Evolutionary conservation across 148 eudicot genomes (phyloP).

Genomic region (Polygonum aviculare): DNA sequence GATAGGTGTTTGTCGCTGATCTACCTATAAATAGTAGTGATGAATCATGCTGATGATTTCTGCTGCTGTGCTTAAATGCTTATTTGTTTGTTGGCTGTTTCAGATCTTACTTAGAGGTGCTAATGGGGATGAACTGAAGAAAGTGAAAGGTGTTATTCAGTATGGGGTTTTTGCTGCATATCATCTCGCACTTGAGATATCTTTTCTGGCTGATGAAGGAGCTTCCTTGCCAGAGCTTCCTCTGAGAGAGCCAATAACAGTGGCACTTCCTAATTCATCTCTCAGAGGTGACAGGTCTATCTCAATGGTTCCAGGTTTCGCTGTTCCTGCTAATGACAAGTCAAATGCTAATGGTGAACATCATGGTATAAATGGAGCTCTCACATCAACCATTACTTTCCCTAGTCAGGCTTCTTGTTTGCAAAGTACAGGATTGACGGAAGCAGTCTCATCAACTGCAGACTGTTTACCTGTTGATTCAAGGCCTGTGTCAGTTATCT

Average conservation of each 20-base stretch:
- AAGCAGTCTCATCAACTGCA: constrained; percentile 24
- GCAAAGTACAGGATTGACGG: constrained; percentile 21
- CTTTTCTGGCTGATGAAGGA: constrained; percentile 99
- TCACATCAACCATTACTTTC: constrained; percentile 22
- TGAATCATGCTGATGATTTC: neutral
- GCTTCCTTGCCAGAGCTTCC: constrained; percentile 80
- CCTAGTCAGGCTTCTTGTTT: constrained; percentile 17
- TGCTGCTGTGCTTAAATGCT: neutral
- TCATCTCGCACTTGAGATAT: constrained; percentile 93
- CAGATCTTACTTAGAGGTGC: constrained; percentile 95
- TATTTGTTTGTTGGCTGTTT: constrained; percentile 11
- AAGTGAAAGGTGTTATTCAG: constrained; percentile 89
- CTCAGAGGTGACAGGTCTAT: constrained; percentile 60
- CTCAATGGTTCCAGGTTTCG: constrained; percentile 59
- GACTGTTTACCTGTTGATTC: constrained; percentile 10
- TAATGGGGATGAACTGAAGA: constrained; percentile 83
- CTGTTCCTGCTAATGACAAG: constrained; percentile 35
- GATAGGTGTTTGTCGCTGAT: neutral
- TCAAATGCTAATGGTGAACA: constrained; percentile 32
- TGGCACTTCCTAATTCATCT: constrained; percentile 71
- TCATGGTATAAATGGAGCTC: constrained; percentile 24
- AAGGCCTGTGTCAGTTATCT: constrained; percentile 11
- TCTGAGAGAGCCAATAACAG: constrained; percentile 56
- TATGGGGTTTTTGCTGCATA: constrained; percentile 96
- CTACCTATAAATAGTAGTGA: neutral